Base-by-base conservation (phyloP, 441 rosid genomes). In the Capsella rubella region DNA sequence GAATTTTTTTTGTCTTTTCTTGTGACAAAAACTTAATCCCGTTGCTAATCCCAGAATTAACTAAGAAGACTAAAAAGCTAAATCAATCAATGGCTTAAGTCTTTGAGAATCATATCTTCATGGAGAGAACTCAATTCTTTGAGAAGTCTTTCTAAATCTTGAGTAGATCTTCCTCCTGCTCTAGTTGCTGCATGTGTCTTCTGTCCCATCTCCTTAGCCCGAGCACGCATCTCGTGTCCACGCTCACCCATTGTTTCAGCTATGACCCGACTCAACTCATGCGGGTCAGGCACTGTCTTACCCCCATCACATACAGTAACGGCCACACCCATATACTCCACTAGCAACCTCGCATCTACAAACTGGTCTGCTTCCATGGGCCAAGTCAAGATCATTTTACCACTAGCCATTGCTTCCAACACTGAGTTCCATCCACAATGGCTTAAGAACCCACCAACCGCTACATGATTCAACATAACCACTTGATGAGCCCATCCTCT, bases 381-480 rank as follows among this genome's bases (percentile, higher is more conserved):
- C 93, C 90, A 86, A 3, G 71, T 83, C 78, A 86, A 28, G 27
- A 86, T 71, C 79, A 80, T 40, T 7, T 58, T 81, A 8, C 90
- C 87, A 0, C 77, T 74, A 66, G 67, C 84, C 8, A 85, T 63
- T 13, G 77, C 86, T 74, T 88, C 89, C 1, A 78, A 32, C 37
- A 75, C 66, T 61, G 93, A 88, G 81, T 86, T 86, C 90, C 90
- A 86, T 11, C 93, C 90, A 34, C 89, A 87, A 18, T 87, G 93
- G 72, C 86, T 87, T 71, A 88, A 28, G 40, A 88, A 88, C 56
- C 85, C 85, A 1, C 88, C 89, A 21, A 85, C 85, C 2, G 86
- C 87, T 18, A 59, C 67, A 62, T 88, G 90, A 39, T 63, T 71
- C 72, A 88, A 67, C 31, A 86, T 37, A 46, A 0, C 51, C 66